phyloP scores from a whole-genome alignment of 1,139 yeast species.

The Yamadazyma diospyri region DNA sequence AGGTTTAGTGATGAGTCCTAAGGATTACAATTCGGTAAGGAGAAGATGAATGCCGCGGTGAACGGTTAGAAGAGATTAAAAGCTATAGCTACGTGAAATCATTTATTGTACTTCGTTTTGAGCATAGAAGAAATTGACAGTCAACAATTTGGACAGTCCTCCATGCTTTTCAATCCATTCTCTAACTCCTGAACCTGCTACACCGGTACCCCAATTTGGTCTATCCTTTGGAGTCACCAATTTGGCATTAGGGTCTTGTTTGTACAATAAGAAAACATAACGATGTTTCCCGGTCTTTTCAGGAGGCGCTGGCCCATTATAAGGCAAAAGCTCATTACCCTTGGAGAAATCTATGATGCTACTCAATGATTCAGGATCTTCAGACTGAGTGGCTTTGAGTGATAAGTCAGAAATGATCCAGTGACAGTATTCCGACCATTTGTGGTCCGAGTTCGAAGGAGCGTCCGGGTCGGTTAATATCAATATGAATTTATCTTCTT shows the following conservation, averaged over 20 bases:
- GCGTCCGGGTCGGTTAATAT: slow-evolving; percentile 94
- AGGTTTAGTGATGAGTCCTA: slow-evolving; percentile 86
- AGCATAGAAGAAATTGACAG: slow-evolving; percentile 77
- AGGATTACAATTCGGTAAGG: slow-evolving; percentile 45
- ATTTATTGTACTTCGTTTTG: slow-evolving; percentile 49
- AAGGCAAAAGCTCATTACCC: slow-evolving; percentile 39
- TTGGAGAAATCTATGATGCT: slow-evolving; percentile 35
- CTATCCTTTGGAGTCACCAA: slow-evolving; percentile 52
- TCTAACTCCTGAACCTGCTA: slow-evolving; percentile 70
- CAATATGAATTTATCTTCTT: slow-evolving; percentile 61
- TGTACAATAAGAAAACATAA: slow-evolving; percentile 70
- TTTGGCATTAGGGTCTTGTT: slow-evolving; percentile 48
- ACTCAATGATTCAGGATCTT: slow-evolving; percentile 27
- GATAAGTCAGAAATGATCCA: slow-evolving; percentile 66
- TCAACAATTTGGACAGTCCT: slow-evolving; percentile 58
- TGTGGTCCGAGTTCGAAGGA: slow-evolving; percentile 75
- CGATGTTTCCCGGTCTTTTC: slow-evolving; percentile 78
- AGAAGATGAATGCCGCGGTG: slow-evolving; percentile 8
- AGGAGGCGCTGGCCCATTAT: slow-evolving; percentile 85
- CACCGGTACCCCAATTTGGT: slow-evolving; percentile 82
- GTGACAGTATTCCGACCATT: slow-evolving; percentile 87
- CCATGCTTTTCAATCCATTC: slow-evolving; percentile 68
- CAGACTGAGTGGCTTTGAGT: slow-evolving; percentile 28
- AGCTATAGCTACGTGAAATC: slow-evolving; percentile 5
- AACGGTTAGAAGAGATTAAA: slow-evolving; percentile 15